Evolutionary conservation across 2,329 filamentous ascomycete genomes (phyloP).

Genomic region (Cercospora sp.): DNA sequence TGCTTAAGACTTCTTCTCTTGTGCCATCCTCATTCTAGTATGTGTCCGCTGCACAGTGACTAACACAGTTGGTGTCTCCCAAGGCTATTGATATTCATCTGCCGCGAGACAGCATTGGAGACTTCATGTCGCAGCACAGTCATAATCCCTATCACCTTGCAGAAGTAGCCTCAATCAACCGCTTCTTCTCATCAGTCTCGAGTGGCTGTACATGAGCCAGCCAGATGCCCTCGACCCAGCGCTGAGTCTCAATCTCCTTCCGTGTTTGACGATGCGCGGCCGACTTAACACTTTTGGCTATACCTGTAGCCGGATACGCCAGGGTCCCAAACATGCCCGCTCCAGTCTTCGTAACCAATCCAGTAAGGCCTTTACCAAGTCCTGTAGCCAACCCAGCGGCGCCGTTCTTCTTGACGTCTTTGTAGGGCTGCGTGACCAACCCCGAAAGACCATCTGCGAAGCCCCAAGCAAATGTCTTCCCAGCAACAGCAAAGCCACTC

Average conservation of each 20-base stretch:
- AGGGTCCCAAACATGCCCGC: neutral
- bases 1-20: too few species aligned
- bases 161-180: neutral
- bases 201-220: neutral
- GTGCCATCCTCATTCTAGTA: too few species aligned
- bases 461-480: constrained; percentile 61
- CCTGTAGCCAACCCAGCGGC: neutral
- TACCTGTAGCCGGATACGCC: neutral
- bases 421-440: constrained; percentile 73
- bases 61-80: too few species aligned
- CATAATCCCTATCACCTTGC: too few species aligned
- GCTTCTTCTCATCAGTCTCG: neutral
- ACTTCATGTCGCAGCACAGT: too few species aligned
- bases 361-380: neutral
- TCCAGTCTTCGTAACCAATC: neutral
- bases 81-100: too few species aligned
- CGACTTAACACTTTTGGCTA: neutral
- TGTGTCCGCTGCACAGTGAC: too few species aligned
- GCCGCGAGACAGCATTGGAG: too few species aligned
- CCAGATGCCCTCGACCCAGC: neutral
- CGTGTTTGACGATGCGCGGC: neutral
- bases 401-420: constrained; percentile 60
- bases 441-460: constrained; percentile 81
- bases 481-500: constrained; percentile 72
- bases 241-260: neutral